These are phyloP conservation scores for Lepidium sativum DNA, from an alignment of 345 rosid genomes.

Conservation along the genomic window DNA sequence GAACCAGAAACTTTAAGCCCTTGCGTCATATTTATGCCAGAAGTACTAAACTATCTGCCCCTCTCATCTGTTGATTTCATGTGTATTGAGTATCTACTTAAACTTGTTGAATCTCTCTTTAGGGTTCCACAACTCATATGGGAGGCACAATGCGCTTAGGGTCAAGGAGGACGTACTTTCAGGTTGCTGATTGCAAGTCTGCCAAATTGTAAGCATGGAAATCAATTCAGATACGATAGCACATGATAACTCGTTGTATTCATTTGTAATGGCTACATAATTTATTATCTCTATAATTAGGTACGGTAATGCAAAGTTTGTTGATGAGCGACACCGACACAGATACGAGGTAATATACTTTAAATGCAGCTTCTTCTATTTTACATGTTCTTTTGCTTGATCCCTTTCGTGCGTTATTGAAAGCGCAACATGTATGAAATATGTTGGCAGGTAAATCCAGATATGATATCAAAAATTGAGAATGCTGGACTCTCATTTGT, in stretches of 20 bases:
- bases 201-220: slow-evolving; percentile 49
- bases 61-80: neutral
- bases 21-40: slow-evolving; percentile 79
- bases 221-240: neutral
- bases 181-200: slow-evolving; percentile 58
- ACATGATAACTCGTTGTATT: neutral
- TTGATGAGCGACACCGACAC: slow-evolving; percentile 77
- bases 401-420: neutral
- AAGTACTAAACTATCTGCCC: slow-evolving; percentile 29
- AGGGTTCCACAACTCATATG: slow-evolving; percentile 81
- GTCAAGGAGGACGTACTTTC: slow-evolving; percentile 65
- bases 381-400: neutral
- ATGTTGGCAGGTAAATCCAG: slow-evolving; percentile 58
- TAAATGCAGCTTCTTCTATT: neutral
- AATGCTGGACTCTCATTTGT: slow-evolving; percentile 65
- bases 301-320: slow-evolving; percentile 55
- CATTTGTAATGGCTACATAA: neutral
- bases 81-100: neutral
- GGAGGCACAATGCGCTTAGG: slow-evolving; percentile 86
- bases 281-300: slow-evolving; percentile 24
- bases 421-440: neutral
- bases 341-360: slow-evolving; percentile 57
- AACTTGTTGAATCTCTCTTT: neutral
- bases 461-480: slow-evolving; percentile 55
- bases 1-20: slow-evolving; percentile 64